Base-by-base conservation (phyloP, 2,329 filamentous ascomycete species). In the Tympanopsis confertula region DNA sequence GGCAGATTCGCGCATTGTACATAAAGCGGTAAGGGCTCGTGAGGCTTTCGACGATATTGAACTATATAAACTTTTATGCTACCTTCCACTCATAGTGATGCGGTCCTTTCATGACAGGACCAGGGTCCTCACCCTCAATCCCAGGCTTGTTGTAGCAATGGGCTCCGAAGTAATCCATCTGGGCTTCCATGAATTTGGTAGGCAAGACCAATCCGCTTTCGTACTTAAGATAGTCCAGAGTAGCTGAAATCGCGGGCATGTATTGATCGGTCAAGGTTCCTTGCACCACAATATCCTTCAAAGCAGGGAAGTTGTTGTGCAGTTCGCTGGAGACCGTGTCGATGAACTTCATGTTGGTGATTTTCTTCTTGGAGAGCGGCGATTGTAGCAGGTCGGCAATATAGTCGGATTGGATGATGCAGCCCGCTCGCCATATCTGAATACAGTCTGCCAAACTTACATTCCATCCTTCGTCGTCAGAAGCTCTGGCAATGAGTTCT, bases 111-210 rank as follows among this genome's bases (percentile, higher is more conserved):
- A 57, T 58, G 2, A 72, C 64, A 41, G 63, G 56, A 2, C 69
- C 66, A 2, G 65, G 58, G 36, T 62, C 63, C 35, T 78, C 70
- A 2, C 64, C 65, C 44, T 69, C 69, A 43, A 66, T 15, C 10
- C 30, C 30, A 13, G 30, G 30, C 30, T 33, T 61, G 49, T 82
- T 75, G 50, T 72, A 84, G 58, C 70, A 72, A 52, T 84, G 78
- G 26, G 68, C 66, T 0, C 80, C 79, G 50, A 85, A 85, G 48
- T 76, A 82, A 50, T 84, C 78, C 52, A 85, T 58, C 58, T 85
- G 69, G 0, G 78, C 78, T 55, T 84, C 78, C 58, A 79, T 78
- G 49, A 85, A 83, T 40, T 71, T 68, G 3, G 78, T 82, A 0
- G 79, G 79, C 20, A 85, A 52, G 41, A 69, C 66, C 3, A 67